A percentile compares a stretch with the other conserved stretches of the same genome.
Conservation (phyloP, 2,329 filamentous ascomycete species). For the Golovinomyces cichoracearum region DNA sequence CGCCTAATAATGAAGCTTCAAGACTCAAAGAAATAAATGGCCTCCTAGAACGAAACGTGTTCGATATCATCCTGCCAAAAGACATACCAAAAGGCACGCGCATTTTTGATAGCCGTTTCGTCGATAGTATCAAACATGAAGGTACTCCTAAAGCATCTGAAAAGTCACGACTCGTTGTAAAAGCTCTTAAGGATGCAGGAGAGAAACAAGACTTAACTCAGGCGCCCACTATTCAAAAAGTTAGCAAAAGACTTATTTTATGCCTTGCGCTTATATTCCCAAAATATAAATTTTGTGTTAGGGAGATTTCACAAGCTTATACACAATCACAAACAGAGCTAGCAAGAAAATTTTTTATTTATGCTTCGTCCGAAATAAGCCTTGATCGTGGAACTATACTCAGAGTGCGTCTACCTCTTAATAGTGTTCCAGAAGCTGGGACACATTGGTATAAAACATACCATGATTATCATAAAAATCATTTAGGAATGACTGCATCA, state of each 20-base stretch:
- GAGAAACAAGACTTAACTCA: not conserved
- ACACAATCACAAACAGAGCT: not conserved
- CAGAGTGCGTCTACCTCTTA: not conserved
- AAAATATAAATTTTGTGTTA: not conserved
- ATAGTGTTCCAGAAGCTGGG: not conserved
- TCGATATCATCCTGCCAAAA: not conserved
- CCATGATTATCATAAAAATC: not conserved
- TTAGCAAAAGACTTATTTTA: not conserved
- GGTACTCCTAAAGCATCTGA: not conserved
- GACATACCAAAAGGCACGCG: not conserved
- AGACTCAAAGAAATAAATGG: not conserved
- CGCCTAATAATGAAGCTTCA: not conserved
- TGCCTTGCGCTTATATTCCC: not conserved
- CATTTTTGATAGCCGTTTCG: not conserved
- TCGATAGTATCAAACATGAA: not conserved
- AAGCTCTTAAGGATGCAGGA: not conserved
- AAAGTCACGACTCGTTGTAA: not conserved
- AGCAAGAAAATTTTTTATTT: not conserved
- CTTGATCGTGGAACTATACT: not conserved
- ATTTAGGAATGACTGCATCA: not conserved
- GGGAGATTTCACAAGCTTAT: not conserved
- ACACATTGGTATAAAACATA: not conserved
- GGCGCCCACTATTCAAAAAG: not conserved
- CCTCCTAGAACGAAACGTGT: slow-evolving; percentile 1
- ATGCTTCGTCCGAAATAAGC: not conserved